Evolutionary conservation across 768 basidiomycete species (phyloP).

Genomic region (Auricularia sp.): DNA sequence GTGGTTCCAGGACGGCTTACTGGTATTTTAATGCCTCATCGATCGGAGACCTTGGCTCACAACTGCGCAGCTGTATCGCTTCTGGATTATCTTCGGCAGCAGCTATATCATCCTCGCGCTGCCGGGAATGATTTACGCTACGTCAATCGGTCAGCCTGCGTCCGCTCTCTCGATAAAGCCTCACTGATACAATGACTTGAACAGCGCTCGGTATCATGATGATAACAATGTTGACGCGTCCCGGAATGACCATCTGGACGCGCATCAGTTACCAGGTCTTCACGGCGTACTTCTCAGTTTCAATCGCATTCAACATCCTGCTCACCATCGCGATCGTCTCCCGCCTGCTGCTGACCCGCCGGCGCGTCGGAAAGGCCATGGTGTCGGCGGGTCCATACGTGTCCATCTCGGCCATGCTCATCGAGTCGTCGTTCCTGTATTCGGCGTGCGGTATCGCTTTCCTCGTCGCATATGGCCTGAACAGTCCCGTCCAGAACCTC

Average conservation of each 20-base stretch:
- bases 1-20: neutral
- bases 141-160: neutral
- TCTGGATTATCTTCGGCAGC: neutral
- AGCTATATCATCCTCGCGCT: neutral
- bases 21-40: neutral
- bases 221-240: neutral
- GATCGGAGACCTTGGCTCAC: neutral
- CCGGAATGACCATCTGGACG: neutral
- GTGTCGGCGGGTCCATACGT: neutral
- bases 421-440: slow-evolving; percentile 3
- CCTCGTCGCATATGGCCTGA: neutral
- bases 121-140: neutral
- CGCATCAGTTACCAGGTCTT: neutral
- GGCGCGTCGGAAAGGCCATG: slow-evolving; percentile 8
- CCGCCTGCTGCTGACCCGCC: slow-evolving; percentile 18
- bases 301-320: slow-evolving; percentile 23
- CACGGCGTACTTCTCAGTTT: slow-evolving; percentile 9
- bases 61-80: neutral
- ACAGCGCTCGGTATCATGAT: neutral
- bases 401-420: slow-evolving; percentile 1
- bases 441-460: neutral
- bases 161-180: neutral
- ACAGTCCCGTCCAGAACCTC: slow-evolving; percentile 4
- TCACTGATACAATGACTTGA: neutral
- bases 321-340: slow-evolving; percentile 23